phyloP scores from a whole-genome alignment of 2,329 filamentous ascomycete genomes.

The Fusarium solani-melongenae region DNA sequence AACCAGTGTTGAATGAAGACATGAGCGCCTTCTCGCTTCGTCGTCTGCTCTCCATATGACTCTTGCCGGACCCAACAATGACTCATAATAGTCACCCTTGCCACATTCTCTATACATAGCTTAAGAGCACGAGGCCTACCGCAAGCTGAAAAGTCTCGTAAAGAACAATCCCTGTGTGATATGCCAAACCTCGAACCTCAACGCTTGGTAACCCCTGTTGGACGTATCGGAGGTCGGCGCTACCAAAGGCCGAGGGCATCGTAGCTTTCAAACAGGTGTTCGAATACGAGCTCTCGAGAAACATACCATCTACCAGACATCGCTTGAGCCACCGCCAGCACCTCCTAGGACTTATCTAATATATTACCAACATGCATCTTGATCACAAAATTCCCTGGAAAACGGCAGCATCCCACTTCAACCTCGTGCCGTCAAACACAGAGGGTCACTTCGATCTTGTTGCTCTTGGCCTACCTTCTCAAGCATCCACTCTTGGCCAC shows the following conservation, averaged over 20 bases:
- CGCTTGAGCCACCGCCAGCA: not conserved
- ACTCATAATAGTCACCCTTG: not conserved
- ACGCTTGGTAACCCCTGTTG: not conserved
- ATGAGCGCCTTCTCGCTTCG: not conserved
- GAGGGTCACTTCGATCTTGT: not conserved
- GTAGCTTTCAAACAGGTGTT: not conserved
- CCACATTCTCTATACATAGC: not conserved
- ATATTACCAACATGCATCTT: not conserved
- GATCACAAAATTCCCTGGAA: not conserved
- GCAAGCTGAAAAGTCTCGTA: rapidly evolving
- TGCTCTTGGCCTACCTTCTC: not conserved
- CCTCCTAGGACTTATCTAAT: not conserved
- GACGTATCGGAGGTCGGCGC: not conserved
- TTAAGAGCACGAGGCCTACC: not conserved
- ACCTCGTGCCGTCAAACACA: not conserved
- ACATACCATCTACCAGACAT: not conserved
- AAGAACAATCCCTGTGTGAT: not conserved
- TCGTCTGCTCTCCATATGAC: not conserved
- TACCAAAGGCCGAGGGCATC: not conserved
- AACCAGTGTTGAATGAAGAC: not conserved
- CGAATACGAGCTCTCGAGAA: not conserved
- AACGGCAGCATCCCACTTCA: not conserved
- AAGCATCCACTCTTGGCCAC: not conserved
- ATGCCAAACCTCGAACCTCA: not conserved
- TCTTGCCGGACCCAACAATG: not conserved